Evolutionary conservation across 441 rosid species (phyloP).

Genomic region (Populus hybrid): DNA sequence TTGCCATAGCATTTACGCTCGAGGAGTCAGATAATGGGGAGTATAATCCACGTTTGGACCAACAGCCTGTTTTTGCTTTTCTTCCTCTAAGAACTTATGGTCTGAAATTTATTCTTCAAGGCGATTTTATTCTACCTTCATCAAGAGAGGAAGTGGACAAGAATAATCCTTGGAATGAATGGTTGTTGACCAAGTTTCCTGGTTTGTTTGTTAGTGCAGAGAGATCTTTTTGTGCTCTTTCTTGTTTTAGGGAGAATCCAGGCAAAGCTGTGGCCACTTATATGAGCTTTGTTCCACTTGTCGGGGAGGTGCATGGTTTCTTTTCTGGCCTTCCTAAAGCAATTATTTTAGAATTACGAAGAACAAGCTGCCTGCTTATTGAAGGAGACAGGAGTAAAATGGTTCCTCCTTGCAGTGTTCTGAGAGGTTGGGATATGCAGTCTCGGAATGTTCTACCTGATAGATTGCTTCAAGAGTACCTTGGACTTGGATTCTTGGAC

Average conservation of each 20-base stretch:
- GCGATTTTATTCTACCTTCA: slow-evolving; percentile 94
- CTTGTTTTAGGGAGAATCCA: slow-evolving; percentile 72
- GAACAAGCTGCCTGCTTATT: slow-evolving; percentile 72
- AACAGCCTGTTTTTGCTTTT: slow-evolving; percentile 94
- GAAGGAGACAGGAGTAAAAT: slow-evolving; percentile 70
- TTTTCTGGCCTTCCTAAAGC: slow-evolving; percentile 79
- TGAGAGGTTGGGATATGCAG: slow-evolving; percentile 84
- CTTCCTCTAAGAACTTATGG: slow-evolving; percentile 99
- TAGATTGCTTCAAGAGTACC: slow-evolving; percentile 68
- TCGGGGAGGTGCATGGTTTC: slow-evolving; percentile 96
- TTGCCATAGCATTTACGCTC: slow-evolving; percentile 82
- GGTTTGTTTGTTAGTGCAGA: slow-evolving; percentile 70
- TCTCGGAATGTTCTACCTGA: slow-evolving; percentile 57
- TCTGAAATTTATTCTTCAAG: slow-evolving; percentile 91
- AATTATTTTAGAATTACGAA: slow-evolving; percentile 63
- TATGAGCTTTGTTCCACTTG: slow-evolving; percentile 90
- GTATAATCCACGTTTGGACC: slow-evolving; percentile 62
- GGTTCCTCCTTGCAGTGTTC: slow-evolving; percentile 93
- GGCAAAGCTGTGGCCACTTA: slow-evolving; percentile 81
- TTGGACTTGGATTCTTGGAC: slow-evolving; percentile 83
- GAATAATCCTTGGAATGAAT: slow-evolving; percentile 97
- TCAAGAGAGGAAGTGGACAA: slow-evolving; percentile 98
- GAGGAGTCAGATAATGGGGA: slow-evolving; percentile 56
- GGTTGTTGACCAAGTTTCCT: slow-evolving; percentile 80
- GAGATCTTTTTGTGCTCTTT: slow-evolving; percentile 69